These are phyloP conservation scores for Buxus sempervirens DNA, from an alignment of 164 flowering plant species.

Conservation along the genomic window DNA sequence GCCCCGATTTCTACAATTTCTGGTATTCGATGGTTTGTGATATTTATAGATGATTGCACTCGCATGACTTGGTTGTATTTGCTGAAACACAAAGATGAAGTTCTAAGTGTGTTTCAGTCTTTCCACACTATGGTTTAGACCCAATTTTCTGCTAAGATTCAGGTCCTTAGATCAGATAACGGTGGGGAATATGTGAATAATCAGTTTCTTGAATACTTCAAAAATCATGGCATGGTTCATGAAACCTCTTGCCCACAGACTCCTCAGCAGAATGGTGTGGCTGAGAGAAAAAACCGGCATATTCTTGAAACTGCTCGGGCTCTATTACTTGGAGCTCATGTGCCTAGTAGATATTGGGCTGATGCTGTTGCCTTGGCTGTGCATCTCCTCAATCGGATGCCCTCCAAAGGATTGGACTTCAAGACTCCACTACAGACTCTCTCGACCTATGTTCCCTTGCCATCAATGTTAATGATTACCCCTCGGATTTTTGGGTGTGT, in stretches of 20 bases:
- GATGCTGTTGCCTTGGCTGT: not conserved
- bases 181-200: constrained; percentile 1
- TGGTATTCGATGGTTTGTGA: constrained; percentile 3
- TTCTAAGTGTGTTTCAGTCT: too few species aligned
- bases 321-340: constrained; percentile 7
- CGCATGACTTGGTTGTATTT: constrained; percentile 2
- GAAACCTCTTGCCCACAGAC: constrained; percentile 10
- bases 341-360: not conserved
- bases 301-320: not conserved
- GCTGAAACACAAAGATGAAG: too few species aligned
- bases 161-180: constrained; percentile 2
- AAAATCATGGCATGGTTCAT: constrained; percentile 1
- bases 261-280: constrained; percentile 8
- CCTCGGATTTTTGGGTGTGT: constrained; percentile 5
- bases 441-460: not conserved
- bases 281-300: not conserved
- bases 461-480: not conserved
- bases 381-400: not conserved
- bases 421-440: constrained; percentile 1
- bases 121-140: not conserved
- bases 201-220: not conserved
- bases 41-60: constrained; percentile 12
- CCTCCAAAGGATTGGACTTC: too few species aligned
- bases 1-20: too few species aligned
- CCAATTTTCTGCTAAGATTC: constrained; percentile 1